Base-by-base conservation (phyloP, 331 rosid genomes). In the Pyracantha coccinea region DNA sequence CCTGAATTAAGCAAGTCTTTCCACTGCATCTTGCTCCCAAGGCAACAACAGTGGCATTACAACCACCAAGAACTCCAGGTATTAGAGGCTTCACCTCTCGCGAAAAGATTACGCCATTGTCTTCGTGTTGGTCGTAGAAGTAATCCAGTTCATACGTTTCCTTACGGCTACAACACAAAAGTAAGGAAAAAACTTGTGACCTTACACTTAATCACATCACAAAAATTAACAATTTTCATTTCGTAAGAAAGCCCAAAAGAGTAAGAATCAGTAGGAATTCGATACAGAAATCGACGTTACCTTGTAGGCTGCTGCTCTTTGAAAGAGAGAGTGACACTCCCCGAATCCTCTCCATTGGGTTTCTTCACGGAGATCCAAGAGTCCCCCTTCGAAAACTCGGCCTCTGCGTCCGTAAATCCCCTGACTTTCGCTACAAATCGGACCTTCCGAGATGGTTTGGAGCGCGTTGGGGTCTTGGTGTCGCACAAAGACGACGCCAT, bases 21-120 rank as follows among this genome's bases (percentile, higher is more conserved):
- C 97, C 99, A 71, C 92, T 90, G 71, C 89, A 86, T 83, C 86
- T 94, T 67, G 97, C 97, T 76, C 99, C 99, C 84, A 72, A 80
- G 28, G 93, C 87, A 69, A 95, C 75, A 71, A 92, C 75, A 68
- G 99, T 89, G 61, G 97, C 87, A 67, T 88, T 90, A 66, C 66
- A 79, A 59, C 97, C 99, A 58, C 84, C 93, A 60, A 90, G 88
- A 73, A 85, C 87, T 23, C 89, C 89, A 3, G 83, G 75, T 73
- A 95, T 79, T 27, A 92, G 86, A 78, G 90, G 84, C 78, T 80
- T 87, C 66, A 95, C 89, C 70, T 95, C 99, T 78, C 86, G 84
- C 54, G 81, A 69, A 73, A 79, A 92, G 47, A 95, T 85, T 2
- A 68, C 29, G 5, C 81, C 92, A 31, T 82, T 90, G 11, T 85